These are phyloP conservation scores for Penicillium paxilli DNA, from an alignment of 495 filamentous ascomycete species.

Conservation along the genomic window DNA sequence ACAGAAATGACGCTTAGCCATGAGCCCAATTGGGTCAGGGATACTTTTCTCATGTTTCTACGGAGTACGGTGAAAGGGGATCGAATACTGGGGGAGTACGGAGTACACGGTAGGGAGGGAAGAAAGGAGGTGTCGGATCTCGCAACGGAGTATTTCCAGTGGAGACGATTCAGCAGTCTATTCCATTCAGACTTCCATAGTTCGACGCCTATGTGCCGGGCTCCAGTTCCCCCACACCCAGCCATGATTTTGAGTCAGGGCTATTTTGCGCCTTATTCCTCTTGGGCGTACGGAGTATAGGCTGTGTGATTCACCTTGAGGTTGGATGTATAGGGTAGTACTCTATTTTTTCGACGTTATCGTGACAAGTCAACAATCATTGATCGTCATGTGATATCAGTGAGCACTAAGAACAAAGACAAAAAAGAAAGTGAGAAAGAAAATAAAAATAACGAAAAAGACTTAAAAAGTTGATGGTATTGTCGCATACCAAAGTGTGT, in stretches of 20 bases:
- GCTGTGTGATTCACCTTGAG: too few relatives aligned
- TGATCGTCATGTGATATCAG: too few relatives aligned
- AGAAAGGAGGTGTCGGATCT: neutral
- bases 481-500: slow-evolving; percentile 11
- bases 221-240: slow-evolving; percentile 29
- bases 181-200: slow-evolving; percentile 29
- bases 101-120: neutral
- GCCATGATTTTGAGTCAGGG: slow-evolving; percentile 12
- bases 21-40: neutral
- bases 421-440: neutral
- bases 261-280: too few relatives aligned
- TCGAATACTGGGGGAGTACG: neutral
- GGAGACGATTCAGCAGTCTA: slow-evolving; percentile 20
- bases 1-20: slow-evolving; percentile 6
- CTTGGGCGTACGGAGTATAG: too few relatives aligned
- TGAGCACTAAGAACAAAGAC: too few relatives aligned
- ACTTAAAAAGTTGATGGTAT: slow-evolving; percentile 4
- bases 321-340: too few relatives aligned
- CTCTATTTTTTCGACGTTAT: too few relatives aligned
- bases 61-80: too few relatives aligned
- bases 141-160: slow-evolving; percentile 19
- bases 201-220: slow-evolving; percentile 13
- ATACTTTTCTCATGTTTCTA: too few relatives aligned
- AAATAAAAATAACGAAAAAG: too few relatives aligned
- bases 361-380: too few relatives aligned